Percentiles rank a stretch among this genome's conserved stretches.
Conservation (phyloP, 1,284 basidiomycete species). For the Bondarzewia mesenterica region DNA sequence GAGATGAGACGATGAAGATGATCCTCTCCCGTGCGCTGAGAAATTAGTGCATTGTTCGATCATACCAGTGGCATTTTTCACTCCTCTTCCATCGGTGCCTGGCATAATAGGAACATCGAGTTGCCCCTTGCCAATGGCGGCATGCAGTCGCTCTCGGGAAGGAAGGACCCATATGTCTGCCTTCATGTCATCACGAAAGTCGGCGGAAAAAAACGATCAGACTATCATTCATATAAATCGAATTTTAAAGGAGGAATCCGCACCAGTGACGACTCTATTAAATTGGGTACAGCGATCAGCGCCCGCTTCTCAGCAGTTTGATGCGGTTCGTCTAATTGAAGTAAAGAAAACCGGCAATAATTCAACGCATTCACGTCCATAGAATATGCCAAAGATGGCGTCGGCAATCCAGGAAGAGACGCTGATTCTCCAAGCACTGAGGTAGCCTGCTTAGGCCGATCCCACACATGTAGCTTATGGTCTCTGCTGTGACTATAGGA, state of each 20-base stretch:
- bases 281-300: constrained; percentile 75
- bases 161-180: constrained; percentile 78
- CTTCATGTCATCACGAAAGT: constrained; percentile 29
- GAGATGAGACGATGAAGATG: too few species aligned
- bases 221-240: neutral
- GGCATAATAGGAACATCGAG: constrained; percentile 19
- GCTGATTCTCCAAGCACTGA: constrained; percentile 48
- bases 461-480: constrained; percentile 74
- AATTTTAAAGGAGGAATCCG: constrained; percentile 16
- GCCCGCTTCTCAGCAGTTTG: constrained; percentile 25
- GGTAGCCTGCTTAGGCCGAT: constrained; percentile 28
- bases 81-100: constrained; percentile 36
- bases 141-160: constrained; percentile 57
- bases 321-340: constrained; percentile 7
- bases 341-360: constrained; percentile 74
- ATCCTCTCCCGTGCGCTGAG: neutral
- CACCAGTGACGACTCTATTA: constrained; percentile 81
- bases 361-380: constrained; percentile 86
- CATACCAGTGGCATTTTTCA: constrained; percentile 31
- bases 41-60: neutral
- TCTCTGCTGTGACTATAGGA: constrained; percentile 82
- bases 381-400: constrained; percentile 50
- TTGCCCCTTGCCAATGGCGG: constrained; percentile 60
- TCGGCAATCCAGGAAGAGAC: constrained; percentile 35
- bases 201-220: neutral